Base-by-base conservation (phyloP, 495 filamentous ascomycete species). In the Barbatosphaeria neglecta region DNA sequence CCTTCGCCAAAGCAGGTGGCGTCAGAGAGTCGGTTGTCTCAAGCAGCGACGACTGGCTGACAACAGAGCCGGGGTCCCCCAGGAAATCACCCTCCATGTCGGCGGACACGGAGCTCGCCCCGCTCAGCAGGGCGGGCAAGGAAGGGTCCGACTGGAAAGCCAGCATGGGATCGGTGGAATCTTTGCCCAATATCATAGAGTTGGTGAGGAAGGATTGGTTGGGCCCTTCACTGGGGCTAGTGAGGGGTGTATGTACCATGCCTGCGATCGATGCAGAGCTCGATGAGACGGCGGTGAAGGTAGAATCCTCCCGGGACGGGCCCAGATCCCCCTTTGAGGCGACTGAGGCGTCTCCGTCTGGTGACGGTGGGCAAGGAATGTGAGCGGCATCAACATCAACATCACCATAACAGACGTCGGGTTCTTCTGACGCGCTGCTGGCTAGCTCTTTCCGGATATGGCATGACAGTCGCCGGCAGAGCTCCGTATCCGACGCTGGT, bases 61-160 rank as follows among this genome's bases (percentile, higher is more conserved):
- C 54, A 6, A 67, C 56, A n/a, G n/a, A n/a, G 4, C 73, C 73
- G 6, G 74, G 74, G n/a, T 61, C 59, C 43, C 66, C 55, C 13
- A 77, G 61, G 37, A 76, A 72, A 24, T 79, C 74, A 6, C 68
- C 73, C 51, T 79, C 77, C 1, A 67, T 56, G 37, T 77, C 73
- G 11, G 69, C 79, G 17, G 81, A 87, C 17, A 87, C 65, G n/a
- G 84, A 89, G 22, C 83, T 86, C n/a, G 83, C 82, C n/a, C 83
- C 80, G 24, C 83, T 87, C 13, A 86, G 68, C 6, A 89, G 74
- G 33, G 84, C 84, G 3, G 84, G 84, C 6, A 89, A 73, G 37
- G 83, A 86, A 13, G 84, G 83, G 50, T 87, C 81, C 15, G 83
- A 86, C 31, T 74, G 78, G 56, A 80, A 84, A 33, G 76, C 75